Evolutionary conservation across 208 protist species (phyloP).

Genomic region (Wallacemonas sp.): DNA sequence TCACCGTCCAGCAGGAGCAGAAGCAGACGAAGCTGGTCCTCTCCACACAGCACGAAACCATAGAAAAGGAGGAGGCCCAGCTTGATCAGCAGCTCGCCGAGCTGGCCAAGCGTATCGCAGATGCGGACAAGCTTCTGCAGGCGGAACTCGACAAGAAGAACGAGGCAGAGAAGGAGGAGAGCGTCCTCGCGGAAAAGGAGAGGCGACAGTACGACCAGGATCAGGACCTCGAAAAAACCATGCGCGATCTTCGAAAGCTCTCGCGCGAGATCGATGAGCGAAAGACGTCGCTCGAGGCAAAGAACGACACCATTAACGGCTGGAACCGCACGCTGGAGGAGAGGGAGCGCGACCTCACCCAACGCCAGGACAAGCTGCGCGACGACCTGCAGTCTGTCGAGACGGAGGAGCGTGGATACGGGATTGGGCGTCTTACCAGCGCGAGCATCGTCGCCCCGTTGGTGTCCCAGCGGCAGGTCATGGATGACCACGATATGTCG

Average conservation of each 20-base stretch:
- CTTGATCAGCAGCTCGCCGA: slow-evolving; percentile 48
- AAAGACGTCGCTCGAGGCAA: slow-evolving; percentile 53
- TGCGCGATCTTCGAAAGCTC: slow-evolving; percentile 53
- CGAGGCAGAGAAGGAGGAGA: slow-evolving; percentile 48
- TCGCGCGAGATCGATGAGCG: slow-evolving; percentile 72
- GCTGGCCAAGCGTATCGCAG: slow-evolving; percentile 35
- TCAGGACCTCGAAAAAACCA: slow-evolving; percentile 60
- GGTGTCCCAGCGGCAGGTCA: slow-evolving; percentile 79
- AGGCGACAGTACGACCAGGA: slow-evolving; percentile 52
- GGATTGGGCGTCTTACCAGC: slow-evolving; percentile 39
- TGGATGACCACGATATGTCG: slow-evolving; percentile 90
- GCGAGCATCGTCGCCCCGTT: slow-evolving; percentile 35
- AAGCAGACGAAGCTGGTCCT: slow-evolving; percentile 44
- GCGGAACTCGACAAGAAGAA: slow-evolving; percentile 43
- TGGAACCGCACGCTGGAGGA: slow-evolving; percentile 78
- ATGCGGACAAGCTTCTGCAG: slow-evolving; percentile 51
- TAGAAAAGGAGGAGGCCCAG: slow-evolving; percentile 55
- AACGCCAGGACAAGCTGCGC: slow-evolving; percentile 69
- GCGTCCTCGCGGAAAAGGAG: slow-evolving; percentile 42
- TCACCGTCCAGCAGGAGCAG: slow-evolving; percentile 50
- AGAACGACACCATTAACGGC: slow-evolving; percentile 62
- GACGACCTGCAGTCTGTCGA: slow-evolving; percentile 63
- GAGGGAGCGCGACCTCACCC: slow-evolving; percentile 66
- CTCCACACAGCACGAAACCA: slow-evolving; percentile 28
- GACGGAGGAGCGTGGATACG: slow-evolving; percentile 55